Base-by-base conservation (phyloP, 495 filamentous ascomycete species). In the Podospora anserina region DNA sequence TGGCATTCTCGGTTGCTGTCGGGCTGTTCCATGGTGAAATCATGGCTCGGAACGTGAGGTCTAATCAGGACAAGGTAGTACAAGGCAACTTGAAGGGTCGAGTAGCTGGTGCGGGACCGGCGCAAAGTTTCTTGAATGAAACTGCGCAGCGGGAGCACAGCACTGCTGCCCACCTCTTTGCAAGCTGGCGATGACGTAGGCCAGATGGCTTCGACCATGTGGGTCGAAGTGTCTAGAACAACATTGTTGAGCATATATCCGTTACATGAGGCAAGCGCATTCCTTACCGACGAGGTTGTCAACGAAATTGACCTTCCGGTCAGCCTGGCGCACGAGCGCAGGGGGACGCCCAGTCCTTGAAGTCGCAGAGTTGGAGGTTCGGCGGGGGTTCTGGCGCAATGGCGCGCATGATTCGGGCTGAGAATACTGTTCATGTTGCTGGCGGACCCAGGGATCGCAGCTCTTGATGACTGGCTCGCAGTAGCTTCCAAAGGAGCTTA, bases 141-240 rank as follows among this genome's bases (percentile, higher is more conserved):
- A 49, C 90, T 94, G 68, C 94, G 90, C 69, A 99, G 84, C 67
- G 94, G 93, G 69, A 99, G 84, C 65, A 97, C 92, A 19, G 90
- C 89, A 72, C 89, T 85, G 64, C 78, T 81, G 16, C 87, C 84
- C 67, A 79, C 74, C 49, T 88, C 87, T 61, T 80, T 82, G 68
- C 87, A 83, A 32, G 84, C 81, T 27, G 88, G 83, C 62, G 84
- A 87, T 16, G 90, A 90, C 3, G 88, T 81, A n/a, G 96, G 94
- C 95, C 95, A 99, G 72, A 99, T 97, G 32, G 88, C 92, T 79
- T 97, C 94, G 39, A 99, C 94, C 79, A 97, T 97, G 79, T 97
- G 92, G 57, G 95, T 94, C 61, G 94, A 94, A 73, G 94, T 94
- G 85, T 97, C 95, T 99, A 66, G 7, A 34, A 58, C 9, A 68